These are phyloP conservation scores for Penicillium corylophilum DNA, from an alignment of 2,329 filamentous ascomycete species.

Conservation along the genomic window DNA sequence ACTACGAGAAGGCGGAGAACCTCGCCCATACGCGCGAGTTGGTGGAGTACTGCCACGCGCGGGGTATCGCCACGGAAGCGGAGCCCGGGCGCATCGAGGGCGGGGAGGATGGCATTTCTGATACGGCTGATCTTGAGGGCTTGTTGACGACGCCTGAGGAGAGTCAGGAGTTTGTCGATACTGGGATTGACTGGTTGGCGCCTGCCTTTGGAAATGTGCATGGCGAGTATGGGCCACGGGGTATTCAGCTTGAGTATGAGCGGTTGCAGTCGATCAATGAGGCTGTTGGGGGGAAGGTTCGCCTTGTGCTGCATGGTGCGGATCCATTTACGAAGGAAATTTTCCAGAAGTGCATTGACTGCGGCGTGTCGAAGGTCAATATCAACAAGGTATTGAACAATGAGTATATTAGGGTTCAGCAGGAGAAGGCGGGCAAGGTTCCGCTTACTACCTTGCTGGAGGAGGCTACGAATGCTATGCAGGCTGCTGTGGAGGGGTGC, in stretches of 20 bases:
- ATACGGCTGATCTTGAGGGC: conserved; percentile 62
- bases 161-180: conserved; percentile 67
- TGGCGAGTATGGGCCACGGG: conserved; percentile 67
- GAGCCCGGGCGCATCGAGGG: conserved; percentile 71
- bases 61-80: conserved; percentile 68
- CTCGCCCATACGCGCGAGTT: conserved; percentile 63
- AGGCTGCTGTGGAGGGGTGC: conserved; percentile 55
- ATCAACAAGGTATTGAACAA: conserved; percentile 60
- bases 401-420: conserved; percentile 49
- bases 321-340: conserved; percentile 58
- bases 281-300: conserved; percentile 50
- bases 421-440: conserved; percentile 51
- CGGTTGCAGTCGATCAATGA: conserved; percentile 51
- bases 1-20: conserved; percentile 70
- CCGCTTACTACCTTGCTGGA: conserved; percentile 57
- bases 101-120: conserved; percentile 71
- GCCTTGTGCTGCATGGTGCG: conserved; percentile 59
- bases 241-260: conserved; percentile 62
- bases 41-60: conserved; percentile 61
- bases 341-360: conserved; percentile 54
- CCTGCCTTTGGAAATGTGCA: conserved; percentile 77
- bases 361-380: conserved; percentile 58
- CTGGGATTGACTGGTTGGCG: conserved; percentile 71
- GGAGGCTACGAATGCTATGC: conserved; percentile 55
- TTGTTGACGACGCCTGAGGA: conserved; percentile 68